Evolutionary conservation across 129 eudicot species (phyloP).

Genomic region (Scalesia atractyloides): DNA sequence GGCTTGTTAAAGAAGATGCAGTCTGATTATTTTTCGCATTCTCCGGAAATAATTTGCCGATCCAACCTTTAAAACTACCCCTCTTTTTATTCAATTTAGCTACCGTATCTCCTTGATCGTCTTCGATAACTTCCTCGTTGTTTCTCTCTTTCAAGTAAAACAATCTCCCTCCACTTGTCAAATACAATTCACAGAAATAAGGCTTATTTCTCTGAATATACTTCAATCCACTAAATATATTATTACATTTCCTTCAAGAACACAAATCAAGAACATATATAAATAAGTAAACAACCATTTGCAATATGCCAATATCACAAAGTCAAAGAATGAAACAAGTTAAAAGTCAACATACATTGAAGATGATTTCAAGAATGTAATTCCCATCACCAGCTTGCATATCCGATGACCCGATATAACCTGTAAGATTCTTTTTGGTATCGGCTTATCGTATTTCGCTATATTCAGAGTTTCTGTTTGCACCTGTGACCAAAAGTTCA

Average conservation of each 20-base stretch:
- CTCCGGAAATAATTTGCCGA: slow-evolving; percentile 55
- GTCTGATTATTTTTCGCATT: slow-evolving; percentile 31
- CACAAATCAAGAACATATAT: background rate
- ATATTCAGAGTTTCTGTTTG: slow-evolving; percentile 61
- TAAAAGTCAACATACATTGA: slow-evolving; percentile 46
- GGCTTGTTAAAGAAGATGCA: slow-evolving; percentile 44
- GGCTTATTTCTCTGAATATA: slow-evolving; percentile 60
- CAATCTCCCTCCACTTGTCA: slow-evolving; percentile 60
- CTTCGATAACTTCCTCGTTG: slow-evolving; percentile 49
- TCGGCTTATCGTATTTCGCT: slow-evolving; percentile 53
- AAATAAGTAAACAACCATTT: background rate
- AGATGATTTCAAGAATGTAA: slow-evolving; percentile 56
- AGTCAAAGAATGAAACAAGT: background rate
- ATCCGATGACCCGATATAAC: slow-evolving; percentile 45
- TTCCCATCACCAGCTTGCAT: slow-evolving; percentile 69
- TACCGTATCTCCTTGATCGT: slow-evolving; percentile 52
- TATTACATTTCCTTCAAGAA: slow-evolving; percentile 49
- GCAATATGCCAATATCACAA: background rate
- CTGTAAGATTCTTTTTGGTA: slow-evolving; percentile 49
- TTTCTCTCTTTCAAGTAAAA: slow-evolving; percentile 57
- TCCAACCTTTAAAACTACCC: slow-evolving; percentile 55
- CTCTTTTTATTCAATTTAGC: slow-evolving; percentile 44
- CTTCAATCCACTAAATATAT: slow-evolving; percentile 43
- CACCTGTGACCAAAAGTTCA: slow-evolving; percentile 42
- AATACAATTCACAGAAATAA: slow-evolving; percentile 59